Percentiles rank a stretch among this genome's conserved stretches.
These are phyloP conservation scores for Ustulina deusta DNA, from an alignment of 2,329 filamentous ascomycete genomes.

Conservation along the genomic window DNA sequence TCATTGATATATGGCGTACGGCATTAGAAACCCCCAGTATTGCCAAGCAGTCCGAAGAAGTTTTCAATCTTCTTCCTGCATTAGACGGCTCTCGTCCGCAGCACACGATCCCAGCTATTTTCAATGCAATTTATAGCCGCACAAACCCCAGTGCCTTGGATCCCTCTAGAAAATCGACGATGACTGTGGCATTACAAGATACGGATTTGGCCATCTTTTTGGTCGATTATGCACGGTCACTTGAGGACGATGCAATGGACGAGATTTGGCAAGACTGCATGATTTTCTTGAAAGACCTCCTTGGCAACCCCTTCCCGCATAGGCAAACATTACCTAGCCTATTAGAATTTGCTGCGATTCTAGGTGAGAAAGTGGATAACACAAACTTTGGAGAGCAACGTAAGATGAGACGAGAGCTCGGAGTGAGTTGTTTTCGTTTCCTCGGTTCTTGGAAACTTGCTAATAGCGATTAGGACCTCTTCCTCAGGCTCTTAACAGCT, in stretches of 20 bases:
- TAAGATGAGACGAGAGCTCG: conserved; percentile 90
- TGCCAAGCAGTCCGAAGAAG: conserved; percentile 71
- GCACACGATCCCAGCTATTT: conserved; percentile 91
- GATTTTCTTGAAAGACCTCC: conserved; percentile 86
- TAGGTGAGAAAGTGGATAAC: conserved; percentile 96
- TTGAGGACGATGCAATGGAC: conserved; percentile 97
- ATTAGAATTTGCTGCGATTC: conserved; percentile 86
- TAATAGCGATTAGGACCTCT: conserved; percentile 76
- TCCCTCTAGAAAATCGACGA: conserved; percentile 81
- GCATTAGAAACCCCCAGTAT: conserved; percentile 59
- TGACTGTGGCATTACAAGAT: conserved; percentile 87
- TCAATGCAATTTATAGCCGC: conserved; percentile 95
- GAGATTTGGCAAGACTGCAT: conserved; percentile 98
- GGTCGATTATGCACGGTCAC: conserved; percentile 86
- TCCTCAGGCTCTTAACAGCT: conserved; percentile 88
- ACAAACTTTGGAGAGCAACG: conserved; percentile 96
- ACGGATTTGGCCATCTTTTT: conserved; percentile 88
- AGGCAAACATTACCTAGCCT: conserved; percentile 88
- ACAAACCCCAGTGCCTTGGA: conserved; percentile 87
- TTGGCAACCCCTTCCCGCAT: conserved; percentile 95
- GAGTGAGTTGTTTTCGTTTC: conserved; percentile 69
- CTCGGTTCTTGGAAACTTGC: conserved; percentile 27
- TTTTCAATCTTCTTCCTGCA: conserved; percentile 89
- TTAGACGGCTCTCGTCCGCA: conserved; percentile 91
- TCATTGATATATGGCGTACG: conserved; percentile 84